These are phyloP conservation scores for Quercus wislizeni DNA, from an alignment of 306 rosid genomes.

Conservation along the genomic window DNA sequence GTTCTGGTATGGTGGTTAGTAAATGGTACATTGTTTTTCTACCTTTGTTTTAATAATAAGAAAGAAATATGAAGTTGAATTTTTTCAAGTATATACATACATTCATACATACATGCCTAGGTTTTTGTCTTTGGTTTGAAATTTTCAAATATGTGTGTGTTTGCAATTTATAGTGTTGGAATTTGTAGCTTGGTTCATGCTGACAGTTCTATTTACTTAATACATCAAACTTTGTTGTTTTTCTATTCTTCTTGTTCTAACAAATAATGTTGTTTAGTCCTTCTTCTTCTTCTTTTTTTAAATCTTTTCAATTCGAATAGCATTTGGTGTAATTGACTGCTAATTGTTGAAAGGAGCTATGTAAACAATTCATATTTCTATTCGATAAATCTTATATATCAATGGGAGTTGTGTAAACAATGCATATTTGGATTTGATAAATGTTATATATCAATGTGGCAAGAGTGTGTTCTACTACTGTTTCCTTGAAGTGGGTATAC, in stretches of 20 bases:
- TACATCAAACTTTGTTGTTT: not conserved
- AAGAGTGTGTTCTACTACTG: not conserved
- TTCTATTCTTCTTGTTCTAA: not conserved
- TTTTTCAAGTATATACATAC: not conserved
- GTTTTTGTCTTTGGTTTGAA: not conserved
- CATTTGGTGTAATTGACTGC: not conserved
- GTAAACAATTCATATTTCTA: not conserved
- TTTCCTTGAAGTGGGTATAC: not conserved
- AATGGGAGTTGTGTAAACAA: not conserved
- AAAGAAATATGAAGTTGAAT: no score
- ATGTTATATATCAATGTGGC: not conserved
- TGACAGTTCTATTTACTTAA: not conserved
- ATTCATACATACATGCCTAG: not conserved
- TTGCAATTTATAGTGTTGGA: not conserved
- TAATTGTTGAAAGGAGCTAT: not conserved
- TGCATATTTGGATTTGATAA: not conserved
- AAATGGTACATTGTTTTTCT: constrained; percentile 49
- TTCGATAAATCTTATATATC: not conserved
- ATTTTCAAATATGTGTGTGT: not conserved
- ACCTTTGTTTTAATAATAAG: not conserved
- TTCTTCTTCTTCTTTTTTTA: no score
- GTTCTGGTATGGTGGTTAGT: no score
- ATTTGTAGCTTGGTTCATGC: not conserved
- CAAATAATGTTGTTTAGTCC: not conserved
- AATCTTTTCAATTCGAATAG: not conserved